Percentiles rank a stretch among this genome's conserved stretches.
phyloP scores from a whole-genome alignment of 768 basidiomycete species.

The Amanita rimosa region DNA sequence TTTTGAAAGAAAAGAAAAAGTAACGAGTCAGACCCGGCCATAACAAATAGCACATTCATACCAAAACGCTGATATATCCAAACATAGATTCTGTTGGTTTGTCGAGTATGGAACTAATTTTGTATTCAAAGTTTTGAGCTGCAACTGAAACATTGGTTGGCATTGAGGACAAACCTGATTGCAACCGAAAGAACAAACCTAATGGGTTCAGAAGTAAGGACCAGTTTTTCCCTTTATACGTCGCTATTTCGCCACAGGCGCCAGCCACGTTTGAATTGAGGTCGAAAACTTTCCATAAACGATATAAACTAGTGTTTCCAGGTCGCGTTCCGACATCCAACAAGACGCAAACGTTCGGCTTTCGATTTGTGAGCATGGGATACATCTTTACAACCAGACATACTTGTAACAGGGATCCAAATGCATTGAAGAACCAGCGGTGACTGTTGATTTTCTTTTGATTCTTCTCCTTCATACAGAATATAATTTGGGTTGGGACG shows the following conservation, averaged over 20 bases:
- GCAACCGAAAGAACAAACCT: conserved; percentile 33
- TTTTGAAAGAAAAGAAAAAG: conserved; percentile 13
- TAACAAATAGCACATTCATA: conserved; percentile 18
- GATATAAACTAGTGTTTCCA: conserved; percentile 79
- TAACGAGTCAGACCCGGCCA: not conserved
- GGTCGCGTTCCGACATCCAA: conserved; percentile 94
- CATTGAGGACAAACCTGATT: not conserved
- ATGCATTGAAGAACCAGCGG: conserved; percentile 96
- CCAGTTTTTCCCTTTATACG: conserved; percentile 88
- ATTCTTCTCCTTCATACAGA: conserved; percentile 88
- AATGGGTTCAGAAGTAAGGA: conserved; percentile 72
- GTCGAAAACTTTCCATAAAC: conserved; percentile 93
- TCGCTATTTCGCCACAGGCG: conserved; percentile 95
- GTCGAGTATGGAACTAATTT: conserved; percentile 82
- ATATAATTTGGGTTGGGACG: conserved; percentile 89
- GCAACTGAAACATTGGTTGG: conserved; percentile 41
- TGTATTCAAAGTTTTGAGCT: conserved; percentile 95
- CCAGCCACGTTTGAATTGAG: conserved; percentile 88
- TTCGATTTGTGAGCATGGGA: conserved; percentile 2
- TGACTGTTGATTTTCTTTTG: conserved; percentile 97
- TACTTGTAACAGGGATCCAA: conserved; percentile 72
- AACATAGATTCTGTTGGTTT: conserved; percentile 85
- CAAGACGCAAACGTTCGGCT: conserved; percentile 89
- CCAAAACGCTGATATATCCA: conserved; percentile 94
- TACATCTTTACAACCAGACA: conserved; percentile 7